These are phyloP conservation scores for Penicillium tannophilum DNA, from an alignment of 495 filamentous ascomycete genomes.

Conservation along the genomic window DNA sequence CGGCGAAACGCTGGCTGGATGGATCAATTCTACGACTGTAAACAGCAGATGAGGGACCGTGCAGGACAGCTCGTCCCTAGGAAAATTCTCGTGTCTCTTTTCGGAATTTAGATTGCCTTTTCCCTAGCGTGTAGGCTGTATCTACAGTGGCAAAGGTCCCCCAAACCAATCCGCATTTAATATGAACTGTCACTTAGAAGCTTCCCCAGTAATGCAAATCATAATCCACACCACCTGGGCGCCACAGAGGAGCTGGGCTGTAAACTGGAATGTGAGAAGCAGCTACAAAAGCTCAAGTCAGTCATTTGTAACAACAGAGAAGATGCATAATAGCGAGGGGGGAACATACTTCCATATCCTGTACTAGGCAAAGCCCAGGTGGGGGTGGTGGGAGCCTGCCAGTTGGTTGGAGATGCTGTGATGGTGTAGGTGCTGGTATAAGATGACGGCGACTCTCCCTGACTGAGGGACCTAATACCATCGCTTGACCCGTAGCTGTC, in stretches of 20 bases:
- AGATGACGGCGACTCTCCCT: conserved; percentile 16
- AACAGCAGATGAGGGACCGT: no score
- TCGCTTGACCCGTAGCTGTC: conserved; percentile 27
- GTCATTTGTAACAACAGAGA: not conserved
- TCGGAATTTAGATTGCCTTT: no score
- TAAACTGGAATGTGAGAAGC: conserved; percentile 33
- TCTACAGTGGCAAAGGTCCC: no score
- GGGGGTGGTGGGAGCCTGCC: conserved; percentile 24
- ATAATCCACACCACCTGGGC: conserved; percentile 29
- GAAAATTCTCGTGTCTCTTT: no score
- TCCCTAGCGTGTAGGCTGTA: no score
- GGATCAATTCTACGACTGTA: no score
- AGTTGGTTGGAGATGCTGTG: conserved; percentile 30
- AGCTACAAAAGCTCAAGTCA: conserved; percentile 11
- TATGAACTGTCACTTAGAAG: not conserved
- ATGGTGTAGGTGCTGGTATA: conserved; percentile 33
- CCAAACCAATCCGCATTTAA: no score
- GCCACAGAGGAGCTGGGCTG: conserved; percentile 27
- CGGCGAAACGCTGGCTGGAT: no score
- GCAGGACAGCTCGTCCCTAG: no score
- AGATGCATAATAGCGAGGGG: not conserved
- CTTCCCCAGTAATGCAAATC: conserved; percentile 34
- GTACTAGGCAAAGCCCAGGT: conserved; percentile 32
- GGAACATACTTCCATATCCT: conserved; percentile 32
- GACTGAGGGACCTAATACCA: conserved; percentile 23